These are phyloP conservation scores for Suhomyces kunorum DNA, from an alignment of 1,139 yeast genomes.

Conservation along the genomic window DNA sequence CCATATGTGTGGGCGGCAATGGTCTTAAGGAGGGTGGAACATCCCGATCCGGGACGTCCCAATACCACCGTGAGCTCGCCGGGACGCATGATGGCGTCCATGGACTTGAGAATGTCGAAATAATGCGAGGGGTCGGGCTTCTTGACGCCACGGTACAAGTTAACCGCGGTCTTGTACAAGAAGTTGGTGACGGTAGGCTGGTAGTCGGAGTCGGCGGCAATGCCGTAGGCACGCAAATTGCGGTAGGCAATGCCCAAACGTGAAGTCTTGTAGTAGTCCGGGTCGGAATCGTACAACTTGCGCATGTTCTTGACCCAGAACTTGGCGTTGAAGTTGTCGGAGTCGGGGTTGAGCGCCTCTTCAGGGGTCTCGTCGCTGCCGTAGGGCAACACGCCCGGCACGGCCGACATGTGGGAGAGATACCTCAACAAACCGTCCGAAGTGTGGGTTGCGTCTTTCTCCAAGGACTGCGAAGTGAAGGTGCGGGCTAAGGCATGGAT, in stretches of 20 bases:
- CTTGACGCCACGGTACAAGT: conserved; percentile 21
- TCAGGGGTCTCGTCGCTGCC: conserved; percentile 16
- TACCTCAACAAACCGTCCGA: conserved; percentile 30
- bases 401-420: conserved; percentile 52
- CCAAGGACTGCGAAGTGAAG: conserved; percentile 34
- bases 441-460: conserved; percentile 10
- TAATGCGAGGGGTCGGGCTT: conserved; percentile 24
- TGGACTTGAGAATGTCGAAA: conserved; percentile 62
- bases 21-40: conserved; percentile 74
- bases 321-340: conserved; percentile 59
- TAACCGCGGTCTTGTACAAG: conserved; percentile 24
- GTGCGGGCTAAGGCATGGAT: conserved; percentile 65
- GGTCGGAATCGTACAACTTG: conserved; percentile 54
- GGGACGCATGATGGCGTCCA: conserved; percentile 68
- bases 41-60: conserved; percentile 86
- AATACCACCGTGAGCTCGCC: conserved; percentile 77
- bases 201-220: conserved; percentile 76
- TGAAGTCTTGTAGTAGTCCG: conserved; percentile 64
- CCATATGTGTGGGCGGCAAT: conserved; percentile 74
- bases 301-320: conserved; percentile 76
- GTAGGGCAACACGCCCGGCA: conserved; percentile 50
- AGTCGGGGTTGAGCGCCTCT: conserved; percentile 33
- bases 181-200: conserved; percentile 70
- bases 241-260: conserved; percentile 70
- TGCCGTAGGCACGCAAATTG: conserved; percentile 70